Conservation (phyloP, 2,329 filamentous ascomycete species). For the Aspergillus pseudonomiae region DNA sequence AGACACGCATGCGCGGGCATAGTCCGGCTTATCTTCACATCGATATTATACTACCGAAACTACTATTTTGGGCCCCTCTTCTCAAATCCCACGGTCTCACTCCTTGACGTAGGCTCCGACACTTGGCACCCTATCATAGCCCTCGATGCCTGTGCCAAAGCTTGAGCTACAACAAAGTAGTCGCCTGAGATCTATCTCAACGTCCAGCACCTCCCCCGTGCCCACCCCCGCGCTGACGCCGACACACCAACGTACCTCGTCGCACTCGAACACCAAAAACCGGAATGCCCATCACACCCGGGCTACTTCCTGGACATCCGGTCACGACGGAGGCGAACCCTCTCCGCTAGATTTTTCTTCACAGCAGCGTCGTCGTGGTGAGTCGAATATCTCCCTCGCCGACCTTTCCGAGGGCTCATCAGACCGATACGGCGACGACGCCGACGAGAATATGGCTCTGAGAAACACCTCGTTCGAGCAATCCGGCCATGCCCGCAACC, state of each 20-base stretch:
- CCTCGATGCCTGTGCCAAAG: slow-evolving; percentile 22
- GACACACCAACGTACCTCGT: slow-evolving; percentile 25
- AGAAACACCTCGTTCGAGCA: slow-evolving; percentile 37
- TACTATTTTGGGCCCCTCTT: slow-evolving; percentile 2
- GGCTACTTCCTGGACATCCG: slow-evolving; percentile 40
- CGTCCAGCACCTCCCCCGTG: slow-evolving; percentile 11
- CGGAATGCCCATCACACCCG: slow-evolving; percentile 41
- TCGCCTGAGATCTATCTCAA: slow-evolving; percentile 20
- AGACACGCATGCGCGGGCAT: neutral
- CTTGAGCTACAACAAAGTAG: slow-evolving; percentile 17
- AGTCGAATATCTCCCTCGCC: slow-evolving; percentile 37
- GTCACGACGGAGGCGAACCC: slow-evolving; percentile 34
- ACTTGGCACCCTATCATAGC: slow-evolving; percentile 17
- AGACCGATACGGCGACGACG: slow-evolving; percentile 25
- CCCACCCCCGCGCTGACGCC: slow-evolving; percentile 26
- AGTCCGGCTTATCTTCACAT: neutral
- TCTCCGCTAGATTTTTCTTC: slow-evolving; percentile 22
- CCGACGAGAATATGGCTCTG: slow-evolving; percentile 30
- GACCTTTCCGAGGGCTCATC: slow-evolving; percentile 35
- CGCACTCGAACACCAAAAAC: slow-evolving; percentile 25
- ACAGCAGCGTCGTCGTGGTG: slow-evolving; percentile 34
- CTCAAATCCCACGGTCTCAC: neutral
- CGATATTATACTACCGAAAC: neutral
- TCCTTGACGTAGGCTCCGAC: slow-evolving; percentile 1
- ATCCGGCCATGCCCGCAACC: slow-evolving; percentile 31